Evolutionary conservation across 257 asterid genomes (phyloP).

Genomic region (Nicotiana tomentosiformis): DNA sequence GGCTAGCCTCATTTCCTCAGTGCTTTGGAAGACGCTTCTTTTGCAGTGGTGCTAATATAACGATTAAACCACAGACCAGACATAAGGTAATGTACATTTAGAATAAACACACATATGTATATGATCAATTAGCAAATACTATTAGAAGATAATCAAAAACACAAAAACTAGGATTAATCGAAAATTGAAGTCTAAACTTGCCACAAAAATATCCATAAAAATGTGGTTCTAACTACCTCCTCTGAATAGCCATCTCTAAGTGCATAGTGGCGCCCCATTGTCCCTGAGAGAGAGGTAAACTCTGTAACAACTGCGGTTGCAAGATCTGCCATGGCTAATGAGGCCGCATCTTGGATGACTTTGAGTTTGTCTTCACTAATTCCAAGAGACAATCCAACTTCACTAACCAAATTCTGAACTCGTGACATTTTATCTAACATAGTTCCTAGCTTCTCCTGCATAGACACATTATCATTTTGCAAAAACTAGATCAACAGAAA

Average conservation of each 20-base stretch:
- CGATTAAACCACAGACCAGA: background rate
- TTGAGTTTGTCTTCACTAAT: constrained; percentile 43
- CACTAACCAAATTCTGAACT: constrained; percentile 51
- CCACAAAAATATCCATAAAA: background rate
- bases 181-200: background rate
- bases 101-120: constrained; percentile 1
- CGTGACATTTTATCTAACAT: constrained; percentile 94
- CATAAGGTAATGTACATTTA: background rate
- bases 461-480: background rate
- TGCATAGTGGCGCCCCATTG: constrained; percentile 94
- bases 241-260: constrained; percentile 84
- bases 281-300: constrained; percentile 90
- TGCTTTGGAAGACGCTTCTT: background rate
- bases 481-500: background rate
- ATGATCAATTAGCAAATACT: background rate
- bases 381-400: constrained; percentile 61
- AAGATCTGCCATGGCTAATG: constrained; percentile 91
- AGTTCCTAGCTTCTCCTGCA: constrained; percentile 90
- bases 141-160: background rate
- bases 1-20: background rate
- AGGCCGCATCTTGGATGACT: constrained; percentile 63
- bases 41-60: background rate
- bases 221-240: constrained; percentile 42
- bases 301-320: constrained; percentile 88
- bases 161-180: background rate